Base-by-base conservation (phyloP, 2,329 filamentous ascomycete genomes). In the Elsinoe australis region DNA sequence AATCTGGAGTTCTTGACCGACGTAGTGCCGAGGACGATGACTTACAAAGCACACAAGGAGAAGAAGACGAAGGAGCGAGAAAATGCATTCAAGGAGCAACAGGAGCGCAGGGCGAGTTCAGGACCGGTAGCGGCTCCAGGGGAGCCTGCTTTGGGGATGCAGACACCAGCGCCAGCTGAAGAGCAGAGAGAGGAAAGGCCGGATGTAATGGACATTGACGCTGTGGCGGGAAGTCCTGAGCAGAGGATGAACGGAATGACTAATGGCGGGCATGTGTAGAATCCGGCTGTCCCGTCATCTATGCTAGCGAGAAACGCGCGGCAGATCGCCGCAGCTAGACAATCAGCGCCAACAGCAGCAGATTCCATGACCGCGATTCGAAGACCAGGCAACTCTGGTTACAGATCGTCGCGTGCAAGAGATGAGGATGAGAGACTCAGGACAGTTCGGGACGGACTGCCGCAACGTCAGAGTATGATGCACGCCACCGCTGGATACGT, bases 1-100 rank as follows among this genome's bases (percentile, higher is more conserved):
- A 94, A 94, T 64, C 82, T 98, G 45, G 89, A 98, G 65, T 98
- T 98, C 62, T 78, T 98, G 10, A 76, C 85, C 53, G 92, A 98
- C 66, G 79, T 94, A 19, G 85, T 95, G 29, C 92, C 92, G 50
- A 85, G 84, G 63, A 95, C 89, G 1, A 78, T 82, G 4, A 81
- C 86, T 12, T 94, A 81, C 70, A 86, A 85, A 62, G 78, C 85
- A 56, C 78, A 85, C 68, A 90, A 88, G 69, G 80, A 80, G 55
- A 69, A 66, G 59, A 67, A 67, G 52, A 74, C 72, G 5, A 69
- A 70, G 54, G 58, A 61, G 22, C 29, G 14, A 15, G 39, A 44
- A 15, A 44, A 44, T n/a, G 39, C 39, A 19, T n/a, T 15, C 17
- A 29, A 22, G 12, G 39, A 44, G 17, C 39, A 44, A 17, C 24